Percentiles rank a stretch among this genome's conserved stretches.
Evolutionary conservation across 2,329 filamentous ascomycete genomes (phyloP).

Genomic region (Aspergillus proliferans): DNA sequence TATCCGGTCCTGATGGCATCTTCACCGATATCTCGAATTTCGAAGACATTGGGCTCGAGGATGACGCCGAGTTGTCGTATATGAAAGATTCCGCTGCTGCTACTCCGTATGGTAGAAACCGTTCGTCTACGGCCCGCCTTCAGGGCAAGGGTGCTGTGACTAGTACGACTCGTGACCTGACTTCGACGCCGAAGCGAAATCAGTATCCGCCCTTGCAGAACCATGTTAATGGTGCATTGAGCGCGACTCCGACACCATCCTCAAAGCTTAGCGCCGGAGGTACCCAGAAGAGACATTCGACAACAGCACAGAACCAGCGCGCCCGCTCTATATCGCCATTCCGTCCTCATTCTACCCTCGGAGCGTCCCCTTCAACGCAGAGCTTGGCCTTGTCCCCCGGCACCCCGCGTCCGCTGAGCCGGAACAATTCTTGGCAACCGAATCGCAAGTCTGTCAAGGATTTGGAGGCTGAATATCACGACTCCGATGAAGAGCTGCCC

Average conservation of each 20-base stretch:
- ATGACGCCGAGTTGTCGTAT: constrained; percentile 48
- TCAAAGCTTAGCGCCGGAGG: constrained; percentile 1
- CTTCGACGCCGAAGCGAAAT: constrained; percentile 18
- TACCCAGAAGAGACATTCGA: constrained; percentile 20
- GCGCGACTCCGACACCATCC: background rate
- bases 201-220: constrained; percentile 18
- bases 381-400: constrained; percentile 23
- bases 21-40: constrained; percentile 74
- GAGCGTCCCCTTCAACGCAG: constrained; percentile 19
- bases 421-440: constrained; percentile 39
- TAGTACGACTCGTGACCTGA: constrained; percentile 30
- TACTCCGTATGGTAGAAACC: constrained; percentile 23
- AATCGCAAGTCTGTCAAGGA: constrained; percentile 43
- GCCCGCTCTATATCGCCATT: constrained; percentile 27
- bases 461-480: constrained; percentile 45
- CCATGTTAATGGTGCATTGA: constrained; percentile 21
- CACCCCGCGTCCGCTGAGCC: constrained; percentile 17
- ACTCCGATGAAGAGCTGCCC: constrained; percentile 46
- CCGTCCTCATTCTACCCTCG: constrained; percentile 16
- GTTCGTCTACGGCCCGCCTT: constrained; percentile 17
- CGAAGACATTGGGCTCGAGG: constrained; percentile 85
- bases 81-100: constrained; percentile 21
- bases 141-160: constrained; percentile 8
- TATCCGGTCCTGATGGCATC: constrained; percentile 61
- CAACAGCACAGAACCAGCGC: constrained; percentile 23